These are phyloP conservation scores for Mimosa pudica DNA, from an alignment of 306 rosid genomes.

Conservation along the genomic window DNA sequence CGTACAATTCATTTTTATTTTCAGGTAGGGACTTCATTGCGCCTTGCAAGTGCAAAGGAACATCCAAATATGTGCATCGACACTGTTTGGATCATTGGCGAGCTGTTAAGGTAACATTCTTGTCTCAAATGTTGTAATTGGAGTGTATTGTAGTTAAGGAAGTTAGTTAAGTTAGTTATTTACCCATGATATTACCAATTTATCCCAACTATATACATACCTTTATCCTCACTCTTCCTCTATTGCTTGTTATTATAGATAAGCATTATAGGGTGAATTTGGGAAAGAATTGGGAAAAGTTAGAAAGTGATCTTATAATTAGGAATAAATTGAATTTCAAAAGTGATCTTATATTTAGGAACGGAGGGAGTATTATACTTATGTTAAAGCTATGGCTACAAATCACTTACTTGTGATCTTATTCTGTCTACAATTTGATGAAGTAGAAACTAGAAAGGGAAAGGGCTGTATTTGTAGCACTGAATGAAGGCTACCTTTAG, in stretches of 20 bases:
- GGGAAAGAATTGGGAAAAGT: no score
- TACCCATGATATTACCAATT: no score
- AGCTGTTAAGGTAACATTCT: constrained; percentile 70
- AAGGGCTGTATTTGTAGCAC: constrained; percentile 5
- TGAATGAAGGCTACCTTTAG: constrained; percentile 9
- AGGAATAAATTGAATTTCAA: no score
- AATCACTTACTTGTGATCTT: not conserved
- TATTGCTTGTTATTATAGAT: no score
- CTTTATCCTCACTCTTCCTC: no score
- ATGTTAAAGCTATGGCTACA: not conserved
- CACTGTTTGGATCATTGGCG: constrained; percentile 99
- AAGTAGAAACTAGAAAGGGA: constrained; percentile 14
- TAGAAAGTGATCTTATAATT: no score
- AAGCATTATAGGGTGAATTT: no score
- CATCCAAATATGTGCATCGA: constrained; percentile 94
- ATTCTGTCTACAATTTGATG: not conserved
- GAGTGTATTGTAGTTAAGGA: not conserved
- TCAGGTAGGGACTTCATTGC: constrained; percentile 97
- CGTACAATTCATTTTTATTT: constrained; percentile 8
- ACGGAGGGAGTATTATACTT: no score
- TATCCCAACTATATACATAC: no score
- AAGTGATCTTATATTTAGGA: no score
- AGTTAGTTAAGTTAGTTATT: no score
- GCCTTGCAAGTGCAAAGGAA: constrained; percentile 97
- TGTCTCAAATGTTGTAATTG: constrained; percentile 6